Base-by-base conservation (phyloP, 139 green algal genomes). In the Eudorina sp. region DNA sequence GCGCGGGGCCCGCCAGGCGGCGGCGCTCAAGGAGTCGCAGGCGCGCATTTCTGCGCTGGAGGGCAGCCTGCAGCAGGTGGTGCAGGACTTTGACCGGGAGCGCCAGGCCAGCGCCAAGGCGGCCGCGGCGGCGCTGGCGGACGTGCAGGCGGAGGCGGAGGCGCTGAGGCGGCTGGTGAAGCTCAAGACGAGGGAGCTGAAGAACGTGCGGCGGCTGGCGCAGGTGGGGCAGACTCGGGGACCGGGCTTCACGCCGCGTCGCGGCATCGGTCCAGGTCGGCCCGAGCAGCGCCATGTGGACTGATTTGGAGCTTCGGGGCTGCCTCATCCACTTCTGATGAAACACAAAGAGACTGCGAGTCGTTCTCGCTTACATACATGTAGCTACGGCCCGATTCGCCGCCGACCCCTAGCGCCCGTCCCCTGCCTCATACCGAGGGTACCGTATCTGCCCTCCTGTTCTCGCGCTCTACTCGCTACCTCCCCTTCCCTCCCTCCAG, bases 181-280 rank as follows among this genome's bases (percentile, higher is more conserved):
- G 84, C 90, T 97, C 41, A 97, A 97, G 89, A 95, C 92, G 4
- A 83, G 89, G 6, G 97, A 99, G 94, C 89, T 98, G 40, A 95
- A 95, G 70, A 95, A 96, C 53, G 91, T 98, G 31, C 92, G 95
- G 51, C 70, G 89, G 38, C 91, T 98, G 38, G 96, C 96, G 31
- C 91, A 91, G 83, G 88, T 74, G 51, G 14, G 53, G 14, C 23
- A 8, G n/a, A n/a, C n/a, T n/a, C n/a, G n/a, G n/a, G n/a, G n/a
- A n/a, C n/a, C n/a, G n/a, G n/a, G n/a, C n/a, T n/a, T n/a, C n/a
- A n/a, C n/a, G n/a, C n/a, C n/a, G n/a, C n/a, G n/a, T n/a, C n/a
- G n/a, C n/a, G n/a, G n/a, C n/a, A n/a, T n/a, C n/a, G n/a, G n/a
- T n/a, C n/a, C n/a, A n/a, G n/a, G n/a, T n/a, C n/a, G n/a, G n/a